These are phyloP conservation scores for Boechera retrofracta DNA, from an alignment of 345 rosid species.

Conservation along the genomic window DNA sequence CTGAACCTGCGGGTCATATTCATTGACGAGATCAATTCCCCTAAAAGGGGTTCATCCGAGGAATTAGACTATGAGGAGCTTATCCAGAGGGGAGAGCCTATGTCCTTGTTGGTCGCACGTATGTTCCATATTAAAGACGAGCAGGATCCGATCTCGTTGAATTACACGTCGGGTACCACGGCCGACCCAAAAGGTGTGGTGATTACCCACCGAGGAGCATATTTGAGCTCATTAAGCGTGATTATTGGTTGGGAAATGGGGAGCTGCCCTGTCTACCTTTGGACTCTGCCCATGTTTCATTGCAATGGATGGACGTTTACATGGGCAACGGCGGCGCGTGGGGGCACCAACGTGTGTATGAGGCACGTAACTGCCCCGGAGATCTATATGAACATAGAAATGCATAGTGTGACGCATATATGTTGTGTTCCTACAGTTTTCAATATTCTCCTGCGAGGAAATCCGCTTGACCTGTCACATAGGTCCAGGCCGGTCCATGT, in stretches of 20 bases:
- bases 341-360: slow-evolving; percentile 81
- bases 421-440: slow-evolving; percentile 82
- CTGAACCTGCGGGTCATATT: slow-evolving; percentile 41
- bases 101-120: slow-evolving; percentile 19
- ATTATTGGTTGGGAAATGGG: slow-evolving; percentile 58
- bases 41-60: slow-evolving; percentile 4
- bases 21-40: slow-evolving; percentile 4
- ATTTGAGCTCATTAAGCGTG: slow-evolving; percentile 60
- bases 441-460: slow-evolving; percentile 49
- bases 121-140: slow-evolving; percentile 50
- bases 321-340: slow-evolving; percentile 84
- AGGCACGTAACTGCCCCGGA: slow-evolving; percentile 57
- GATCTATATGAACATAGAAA: slow-evolving; percentile 58
- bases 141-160: slow-evolving; percentile 74
- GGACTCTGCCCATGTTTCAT: slow-evolving; percentile 95
- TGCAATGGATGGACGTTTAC: slow-evolving; percentile 81
- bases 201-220: slow-evolving; percentile 77
- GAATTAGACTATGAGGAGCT: slow-evolving; percentile 58
- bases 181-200: slow-evolving; percentile 87
- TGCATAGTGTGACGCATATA: slow-evolving; percentile 76
- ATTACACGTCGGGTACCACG: slow-evolving; percentile 87
- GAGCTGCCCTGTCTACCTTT: slow-evolving; percentile 60
- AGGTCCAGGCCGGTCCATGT: slow-evolving; percentile 55
- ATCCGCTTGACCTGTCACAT: slow-evolving; percentile 26
- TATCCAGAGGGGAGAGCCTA: slow-evolving; percentile 45